These are phyloP conservation scores for Zasmidium cellare DNA, from an alignment of 2,329 filamentous ascomycete species.

Conservation along the genomic window DNA sequence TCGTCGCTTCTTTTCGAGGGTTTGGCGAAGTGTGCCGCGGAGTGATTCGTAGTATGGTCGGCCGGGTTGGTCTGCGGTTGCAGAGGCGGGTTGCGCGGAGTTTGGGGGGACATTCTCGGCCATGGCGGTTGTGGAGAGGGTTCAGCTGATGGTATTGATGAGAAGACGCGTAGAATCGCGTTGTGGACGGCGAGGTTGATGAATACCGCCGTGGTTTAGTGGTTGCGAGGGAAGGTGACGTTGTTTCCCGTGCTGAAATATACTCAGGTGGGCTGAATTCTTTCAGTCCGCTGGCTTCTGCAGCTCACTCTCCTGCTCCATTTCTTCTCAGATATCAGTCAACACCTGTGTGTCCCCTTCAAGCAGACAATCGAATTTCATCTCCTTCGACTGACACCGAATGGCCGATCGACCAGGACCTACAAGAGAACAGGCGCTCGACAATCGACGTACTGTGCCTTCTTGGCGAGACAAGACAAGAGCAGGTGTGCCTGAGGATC, in stretches of 20 bases:
- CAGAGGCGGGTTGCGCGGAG: constrained; percentile 26
- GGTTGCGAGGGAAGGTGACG: neutral
- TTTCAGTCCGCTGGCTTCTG: too few relatives aligned
- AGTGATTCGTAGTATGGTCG: constrained; percentile 70
- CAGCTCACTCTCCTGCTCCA: too few relatives aligned
- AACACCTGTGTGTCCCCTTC: too few relatives aligned
- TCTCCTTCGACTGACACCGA: too few relatives aligned
- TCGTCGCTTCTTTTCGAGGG: constrained; percentile 64
- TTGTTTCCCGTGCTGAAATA: neutral
- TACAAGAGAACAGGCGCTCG: too few relatives aligned
- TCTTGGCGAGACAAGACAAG: too few relatives aligned
- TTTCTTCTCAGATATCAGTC: too few relatives aligned
- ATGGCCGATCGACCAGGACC: too few relatives aligned
- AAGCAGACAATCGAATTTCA: too few relatives aligned
- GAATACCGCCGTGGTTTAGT: neutral
- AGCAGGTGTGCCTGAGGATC: too few relatives aligned
- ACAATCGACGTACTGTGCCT: too few relatives aligned
- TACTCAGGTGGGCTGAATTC: neutral
- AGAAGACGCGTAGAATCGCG: neutral
- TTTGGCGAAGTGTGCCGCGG: constrained; percentile 65
- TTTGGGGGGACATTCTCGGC: constrained; percentile 45
- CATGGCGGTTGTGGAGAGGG: neutral
- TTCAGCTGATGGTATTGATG: neutral
- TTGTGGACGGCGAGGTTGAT: neutral
- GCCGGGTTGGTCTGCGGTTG: constrained; percentile 47